phyloP scores from a whole-genome alignment of 2,329 filamentous ascomycete species.

The Arachnomyces sp. region DNA sequence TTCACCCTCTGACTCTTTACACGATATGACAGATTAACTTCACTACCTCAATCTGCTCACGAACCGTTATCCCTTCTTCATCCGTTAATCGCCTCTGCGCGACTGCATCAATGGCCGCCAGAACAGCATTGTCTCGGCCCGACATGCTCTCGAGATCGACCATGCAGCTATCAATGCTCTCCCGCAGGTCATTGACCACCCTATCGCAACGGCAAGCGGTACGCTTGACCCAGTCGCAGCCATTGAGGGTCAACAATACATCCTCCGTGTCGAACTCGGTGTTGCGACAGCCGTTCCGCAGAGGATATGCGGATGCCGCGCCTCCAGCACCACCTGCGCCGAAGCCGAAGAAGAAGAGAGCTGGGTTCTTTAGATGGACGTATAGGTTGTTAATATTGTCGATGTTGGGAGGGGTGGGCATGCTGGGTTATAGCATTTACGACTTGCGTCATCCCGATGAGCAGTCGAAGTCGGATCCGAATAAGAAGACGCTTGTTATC shows the following conservation, averaged over 20 bases:
- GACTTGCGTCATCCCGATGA: conserved; percentile 70
- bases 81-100: too few relatives aligned
- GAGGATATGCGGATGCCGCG: conserved; percentile 45
- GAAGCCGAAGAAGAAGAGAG: conserved; percentile 50
- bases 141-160: conserved; percentile 23
- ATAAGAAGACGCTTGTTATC: conserved; percentile 94
- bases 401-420: conserved; percentile 58
- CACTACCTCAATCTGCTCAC: too few relatives aligned
- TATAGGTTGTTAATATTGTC: conserved; percentile 80
- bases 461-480: conserved; percentile 69
- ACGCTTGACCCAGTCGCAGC: conserved; percentile 20
- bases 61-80: too few relatives aligned
- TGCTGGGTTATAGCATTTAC: conserved; percentile 74
- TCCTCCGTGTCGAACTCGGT: conserved; percentile 11
- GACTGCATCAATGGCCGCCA: conserved; percentile 23
- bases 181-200: conserved; percentile 29
- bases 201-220: conserved; percentile 17
- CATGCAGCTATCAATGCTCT: conserved; percentile 28
- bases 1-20: too few relatives aligned
- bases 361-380: conserved; percentile 65
- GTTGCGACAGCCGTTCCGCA: conserved; percentile 34
- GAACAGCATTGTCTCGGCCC: conserved; percentile 25
- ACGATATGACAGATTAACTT: too few relatives aligned
- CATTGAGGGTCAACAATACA: neutral
- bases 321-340: conserved; percentile 23